Conservation (phyloP, 2,329 filamentous ascomycete genomes). For the Fusarium tjaetaba region DNA sequence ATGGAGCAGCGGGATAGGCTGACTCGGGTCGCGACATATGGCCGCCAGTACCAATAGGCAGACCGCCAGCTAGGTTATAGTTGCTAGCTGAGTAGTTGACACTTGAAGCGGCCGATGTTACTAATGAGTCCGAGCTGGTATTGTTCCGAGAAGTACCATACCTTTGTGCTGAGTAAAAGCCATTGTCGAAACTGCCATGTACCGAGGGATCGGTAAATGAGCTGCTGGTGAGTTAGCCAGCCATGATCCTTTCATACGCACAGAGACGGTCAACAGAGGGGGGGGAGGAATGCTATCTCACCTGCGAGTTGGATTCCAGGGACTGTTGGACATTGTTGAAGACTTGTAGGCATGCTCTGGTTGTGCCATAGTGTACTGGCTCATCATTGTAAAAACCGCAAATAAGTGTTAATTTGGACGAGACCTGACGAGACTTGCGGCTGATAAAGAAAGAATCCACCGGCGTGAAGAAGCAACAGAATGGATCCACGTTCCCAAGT, state of each 20-base stretch:
- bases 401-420: slow-evolving; percentile 38
- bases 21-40: slow-evolving; percentile 53
- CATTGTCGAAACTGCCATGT: slow-evolving; percentile 50
- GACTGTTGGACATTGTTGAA: slow-evolving; percentile 57
- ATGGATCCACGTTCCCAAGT: slow-evolving; percentile 13
- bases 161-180: slow-evolving; percentile 52
- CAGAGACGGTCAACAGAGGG: slow-evolving; percentile 5
- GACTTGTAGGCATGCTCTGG: slow-evolving; percentile 60
- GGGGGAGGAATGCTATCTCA: slow-evolving; percentile 52
- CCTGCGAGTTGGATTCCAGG: slow-evolving; percentile 64
- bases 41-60: slow-evolving; percentile 47
- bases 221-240: slow-evolving; percentile 45
- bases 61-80: slow-evolving; percentile 44
- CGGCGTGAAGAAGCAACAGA: slow-evolving; percentile 37
- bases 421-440: slow-evolving; percentile 43
- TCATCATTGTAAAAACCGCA: slow-evolving; percentile 47
- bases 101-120: slow-evolving; percentile 54
- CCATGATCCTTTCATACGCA: not conserved
- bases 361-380: slow-evolving; percentile 56
- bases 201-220: slow-evolving; percentile 46
- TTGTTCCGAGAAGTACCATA: slow-evolving; percentile 45
- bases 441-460: slow-evolving; percentile 47
- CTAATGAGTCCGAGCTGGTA: slow-evolving; percentile 32
- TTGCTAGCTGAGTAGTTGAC: slow-evolving; percentile 54
- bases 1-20: slow-evolving; percentile 51